A percentile compares a stretch with the other conserved stretches of the same genome.
phyloP scores from a whole-genome alignment of 805 yeast species.

The Starmerella floricola region DNA sequence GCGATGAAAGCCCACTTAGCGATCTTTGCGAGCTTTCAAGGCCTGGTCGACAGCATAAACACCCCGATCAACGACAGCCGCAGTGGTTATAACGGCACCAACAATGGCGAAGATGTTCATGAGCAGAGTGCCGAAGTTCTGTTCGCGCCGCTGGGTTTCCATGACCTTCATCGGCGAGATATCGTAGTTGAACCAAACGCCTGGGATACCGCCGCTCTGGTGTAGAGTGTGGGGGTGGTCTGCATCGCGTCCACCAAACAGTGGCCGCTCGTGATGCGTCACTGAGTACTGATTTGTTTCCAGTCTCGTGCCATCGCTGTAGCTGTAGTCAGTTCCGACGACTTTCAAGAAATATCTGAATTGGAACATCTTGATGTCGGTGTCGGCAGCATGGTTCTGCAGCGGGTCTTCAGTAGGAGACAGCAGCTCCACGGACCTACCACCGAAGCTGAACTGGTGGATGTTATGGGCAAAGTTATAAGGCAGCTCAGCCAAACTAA shows the following conservation, averaged over 20 bases:
- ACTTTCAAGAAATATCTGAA: conserved; percentile 76
- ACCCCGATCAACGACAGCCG: conserved; percentile 75
- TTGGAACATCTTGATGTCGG: conserved; percentile 45
- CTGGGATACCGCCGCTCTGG: conserved; percentile 80
- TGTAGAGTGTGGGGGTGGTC: conserved; percentile 74
- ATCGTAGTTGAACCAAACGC: conserved; percentile 76
- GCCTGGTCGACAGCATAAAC: conserved; percentile 82
- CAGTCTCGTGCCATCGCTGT: conserved; percentile 38
- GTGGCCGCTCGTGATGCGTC: conserved; percentile 76
- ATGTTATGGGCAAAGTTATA: conserved; percentile 68
- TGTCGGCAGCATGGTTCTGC: conserved; percentile 24
- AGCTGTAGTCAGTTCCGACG: conserved; percentile 78
- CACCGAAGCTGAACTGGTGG: conserved; percentile 76
- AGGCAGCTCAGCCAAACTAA: conserved; percentile 40
- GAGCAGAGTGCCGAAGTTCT: conserved; percentile 20
- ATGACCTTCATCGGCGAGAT: conserved; percentile 87
- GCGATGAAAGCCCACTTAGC: too few relatives aligned
- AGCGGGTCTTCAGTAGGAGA: conserved; percentile 35
- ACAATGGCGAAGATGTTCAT: conserved; percentile 62
- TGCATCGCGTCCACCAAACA: conserved; percentile 74
- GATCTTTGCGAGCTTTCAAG: conserved; percentile 19
- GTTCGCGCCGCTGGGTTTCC: conserved; percentile 50
- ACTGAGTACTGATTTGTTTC: conserved; percentile 88
- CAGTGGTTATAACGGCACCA: conserved; percentile 90
- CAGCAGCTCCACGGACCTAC: conserved; percentile 32